A percentile compares a stretch with the other conserved stretches of the same genome.
Evolutionary conservation across 2,329 filamentous ascomycete species (phyloP).

Genomic region (Fonsecaea pedrosoi): DNA sequence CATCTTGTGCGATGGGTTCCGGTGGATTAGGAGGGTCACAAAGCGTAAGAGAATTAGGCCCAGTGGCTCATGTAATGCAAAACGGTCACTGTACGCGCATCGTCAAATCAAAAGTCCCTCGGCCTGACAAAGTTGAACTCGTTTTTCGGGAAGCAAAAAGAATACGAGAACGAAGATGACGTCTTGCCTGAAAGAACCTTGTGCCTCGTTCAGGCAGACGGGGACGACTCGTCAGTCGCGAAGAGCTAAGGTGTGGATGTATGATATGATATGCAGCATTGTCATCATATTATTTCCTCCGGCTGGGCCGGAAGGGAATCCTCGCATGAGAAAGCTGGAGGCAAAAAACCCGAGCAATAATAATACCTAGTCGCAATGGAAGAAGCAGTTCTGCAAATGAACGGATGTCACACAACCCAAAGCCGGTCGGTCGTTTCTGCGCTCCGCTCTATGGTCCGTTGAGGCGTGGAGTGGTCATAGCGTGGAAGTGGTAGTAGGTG

Average conservation of each 20-base stretch:
- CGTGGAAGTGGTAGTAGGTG: background rate
- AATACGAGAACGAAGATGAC: conserved; percentile 24
- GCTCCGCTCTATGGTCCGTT: conserved; percentile 8
- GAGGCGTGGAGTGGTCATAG: background rate
- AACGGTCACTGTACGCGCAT: background rate
- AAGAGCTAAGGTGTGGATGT: conserved; percentile 3
- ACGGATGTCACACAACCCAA: background rate
- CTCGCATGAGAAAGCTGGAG: conserved; percentile 3
- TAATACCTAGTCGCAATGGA: background rate
- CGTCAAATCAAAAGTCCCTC: conserved; percentile 15
- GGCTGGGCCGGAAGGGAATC: conserved; percentile 19
- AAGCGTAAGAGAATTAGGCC: conserved; percentile 1
- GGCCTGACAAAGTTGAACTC: conserved; percentile 16
- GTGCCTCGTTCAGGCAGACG: conserved; percentile 24
- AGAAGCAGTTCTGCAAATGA: background rate
- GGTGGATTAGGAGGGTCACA: conserved; percentile 3
- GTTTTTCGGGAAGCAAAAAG: background rate
- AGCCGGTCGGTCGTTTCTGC: conserved; percentile 2
- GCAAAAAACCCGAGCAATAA: background rate
- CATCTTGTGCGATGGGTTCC: background rate
- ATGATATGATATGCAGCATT: conserved; percentile 17
- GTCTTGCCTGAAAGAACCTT: conserved; percentile 22
- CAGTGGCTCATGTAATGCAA: conserved; percentile 18
- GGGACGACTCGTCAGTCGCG: conserved; percentile 13
- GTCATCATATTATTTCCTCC: conserved; percentile 23